phyloP scores from a whole-genome alignment of 345 rosid species.

The Erucastrum elatum region DNA sequence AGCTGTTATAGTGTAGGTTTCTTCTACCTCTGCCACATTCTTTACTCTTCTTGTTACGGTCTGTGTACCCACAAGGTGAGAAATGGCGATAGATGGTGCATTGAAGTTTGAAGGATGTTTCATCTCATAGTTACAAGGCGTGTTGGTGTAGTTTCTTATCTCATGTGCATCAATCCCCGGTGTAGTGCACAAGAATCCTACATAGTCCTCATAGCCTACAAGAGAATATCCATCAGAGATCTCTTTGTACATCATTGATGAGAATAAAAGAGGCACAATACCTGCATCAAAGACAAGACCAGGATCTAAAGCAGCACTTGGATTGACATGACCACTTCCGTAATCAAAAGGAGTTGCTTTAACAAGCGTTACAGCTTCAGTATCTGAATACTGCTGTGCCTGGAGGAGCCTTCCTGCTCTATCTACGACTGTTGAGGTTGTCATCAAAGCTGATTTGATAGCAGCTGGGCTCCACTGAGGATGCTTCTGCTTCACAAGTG shows the following conservation, averaged over 20 bases:
- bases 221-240: neutral
- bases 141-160: constrained; percentile 71
- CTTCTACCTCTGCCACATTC: constrained; percentile 69
- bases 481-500: constrained; percentile 94
- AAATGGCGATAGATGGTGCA: constrained; percentile 74
- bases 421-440: constrained; percentile 77
- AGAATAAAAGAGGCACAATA: constrained; percentile 12
- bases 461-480: constrained; percentile 98
- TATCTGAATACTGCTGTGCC: constrained; percentile 92
- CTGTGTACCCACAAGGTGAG: constrained; percentile 74
- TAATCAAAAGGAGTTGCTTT: constrained; percentile 93
- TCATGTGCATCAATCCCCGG: constrained; percentile 76
- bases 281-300: constrained; percentile 94
- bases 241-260: constrained; percentile 1
- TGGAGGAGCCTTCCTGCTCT: constrained; percentile 91
- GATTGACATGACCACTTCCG: constrained; percentile 97
- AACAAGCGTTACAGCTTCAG: constrained; percentile 73
- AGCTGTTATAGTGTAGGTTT: constrained; percentile 75
- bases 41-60: constrained; percentile 69
- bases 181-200: constrained; percentile 97
- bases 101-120: constrained; percentile 88
- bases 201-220: constrained; percentile 78
- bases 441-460: constrained; percentile 95
- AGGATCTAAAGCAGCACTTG: constrained; percentile 94
- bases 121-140: constrained; percentile 71